Evolutionary conservation across 2,329 filamentous ascomycete genomes (phyloP).

Genomic region (Leptodontidium sp.): DNA sequence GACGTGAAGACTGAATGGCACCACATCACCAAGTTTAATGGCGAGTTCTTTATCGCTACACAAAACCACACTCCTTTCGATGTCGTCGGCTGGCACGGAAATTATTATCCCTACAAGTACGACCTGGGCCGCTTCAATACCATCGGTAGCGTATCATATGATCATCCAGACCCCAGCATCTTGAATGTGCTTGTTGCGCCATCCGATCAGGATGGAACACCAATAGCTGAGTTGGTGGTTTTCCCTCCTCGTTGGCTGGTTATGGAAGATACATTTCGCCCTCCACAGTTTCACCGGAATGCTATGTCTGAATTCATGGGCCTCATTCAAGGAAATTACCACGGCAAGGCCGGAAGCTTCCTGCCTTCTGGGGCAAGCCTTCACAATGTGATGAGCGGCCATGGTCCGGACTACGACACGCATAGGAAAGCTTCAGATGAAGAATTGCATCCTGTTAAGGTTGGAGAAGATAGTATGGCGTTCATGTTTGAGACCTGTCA

Average conservation of each 20-base stretch:
- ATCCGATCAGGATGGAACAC: conserved; percentile 61
- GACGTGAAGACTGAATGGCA: no score
- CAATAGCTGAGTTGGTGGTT: conserved; percentile 70
- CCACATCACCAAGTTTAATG: conserved; percentile 68
- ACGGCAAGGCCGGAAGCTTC: conserved; percentile 64
- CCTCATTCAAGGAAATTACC: conserved; percentile 66
- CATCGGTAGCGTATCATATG: conserved; percentile 75
- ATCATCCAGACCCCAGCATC: conserved; percentile 81
- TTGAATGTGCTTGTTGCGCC: conserved; percentile 73
- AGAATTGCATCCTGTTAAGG: conserved; percentile 50
- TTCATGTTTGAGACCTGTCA: conserved; percentile 72
- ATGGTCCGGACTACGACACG: conserved; percentile 64
- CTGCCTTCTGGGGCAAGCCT: conserved; percentile 66
- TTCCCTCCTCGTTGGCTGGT: conserved; percentile 72
- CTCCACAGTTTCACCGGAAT: conserved; percentile 71
- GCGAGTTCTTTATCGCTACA: conserved; percentile 68
- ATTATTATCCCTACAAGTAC: conserved; percentile 84
- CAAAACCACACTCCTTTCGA: conserved; percentile 80
- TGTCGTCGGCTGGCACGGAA: conserved; percentile 82
- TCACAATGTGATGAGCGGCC: conserved; percentile 70
- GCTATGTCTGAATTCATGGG: conserved; percentile 74
- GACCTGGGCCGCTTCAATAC: conserved; percentile 80
- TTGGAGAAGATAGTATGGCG: conserved; percentile 44
- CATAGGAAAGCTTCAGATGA: conserved; percentile 62
- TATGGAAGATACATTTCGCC: conserved; percentile 65